These are phyloP conservation scores for Allomyces macrogynus DNA, from an alignment of 192 early-diverging fungal genomes.

Conservation along the genomic window DNA sequence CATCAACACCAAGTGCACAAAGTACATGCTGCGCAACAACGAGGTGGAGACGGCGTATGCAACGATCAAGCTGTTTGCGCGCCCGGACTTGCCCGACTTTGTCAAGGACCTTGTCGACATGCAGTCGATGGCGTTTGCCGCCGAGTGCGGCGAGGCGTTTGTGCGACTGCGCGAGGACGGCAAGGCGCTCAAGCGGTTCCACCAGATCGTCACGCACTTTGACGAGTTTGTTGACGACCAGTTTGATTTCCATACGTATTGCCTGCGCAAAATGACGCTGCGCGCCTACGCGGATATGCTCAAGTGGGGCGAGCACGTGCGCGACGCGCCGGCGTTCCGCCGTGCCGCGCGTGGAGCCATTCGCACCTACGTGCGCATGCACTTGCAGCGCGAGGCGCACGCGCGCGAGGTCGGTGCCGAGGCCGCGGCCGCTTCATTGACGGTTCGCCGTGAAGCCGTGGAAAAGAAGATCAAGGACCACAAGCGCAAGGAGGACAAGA, in stretches of 20 bases:
- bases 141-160: constrained; percentile 54
- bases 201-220: constrained; percentile 66
- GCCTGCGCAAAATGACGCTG: constrained; percentile 69
- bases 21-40: constrained; percentile 77
- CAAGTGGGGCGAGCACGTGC: constrained; percentile 53
- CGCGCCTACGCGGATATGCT: constrained; percentile 69
- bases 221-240: constrained; percentile 71
- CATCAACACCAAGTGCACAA: constrained; percentile 79
- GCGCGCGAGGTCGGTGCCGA: constrained; percentile 27
- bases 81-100: constrained; percentile 37
- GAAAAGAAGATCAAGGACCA: constrained; percentile 5
- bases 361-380: background rate
- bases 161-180: constrained; percentile 45
- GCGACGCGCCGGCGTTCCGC: constrained; percentile 24
- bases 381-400: too few species aligned
- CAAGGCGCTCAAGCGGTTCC: constrained; percentile 68
- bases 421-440: constrained; percentile 53
- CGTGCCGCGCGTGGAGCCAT: background rate
- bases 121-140: constrained; percentile 82
- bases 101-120: constrained; percentile 66
- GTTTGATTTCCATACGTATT: constrained; percentile 92
- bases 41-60: constrained; percentile 67
- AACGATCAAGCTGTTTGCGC: constrained; percentile 62
- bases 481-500: constrained; percentile 22
- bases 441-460: constrained; percentile 29